These are phyloP conservation scores for Combretum micranthum DNA, from an alignment of 345 rosid genomes.

Conservation along the genomic window DNA sequence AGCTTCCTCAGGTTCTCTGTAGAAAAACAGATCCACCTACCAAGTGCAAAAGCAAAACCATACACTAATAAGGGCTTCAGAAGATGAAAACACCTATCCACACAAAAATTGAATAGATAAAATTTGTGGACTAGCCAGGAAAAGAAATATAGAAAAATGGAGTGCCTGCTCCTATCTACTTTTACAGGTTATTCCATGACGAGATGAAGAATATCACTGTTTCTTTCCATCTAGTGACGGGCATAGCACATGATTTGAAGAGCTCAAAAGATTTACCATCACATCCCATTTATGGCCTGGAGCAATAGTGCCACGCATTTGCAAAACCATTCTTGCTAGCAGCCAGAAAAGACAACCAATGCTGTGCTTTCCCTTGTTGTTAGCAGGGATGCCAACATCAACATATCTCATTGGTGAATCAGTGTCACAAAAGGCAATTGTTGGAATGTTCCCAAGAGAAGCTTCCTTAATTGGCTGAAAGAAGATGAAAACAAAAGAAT, in stretches of 20 bases:
- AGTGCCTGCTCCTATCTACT: too few species aligned
- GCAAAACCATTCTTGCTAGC: constrained; percentile 86
- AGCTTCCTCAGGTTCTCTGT: constrained; percentile 68
- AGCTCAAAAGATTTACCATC: constrained; percentile 37
- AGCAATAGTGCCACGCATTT: constrained; percentile 88
- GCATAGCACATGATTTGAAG: not conserved
- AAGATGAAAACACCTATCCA: too few species aligned
- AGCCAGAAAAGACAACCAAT: constrained; percentile 93
- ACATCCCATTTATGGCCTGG: constrained; percentile 73
- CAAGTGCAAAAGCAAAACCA: not conserved
- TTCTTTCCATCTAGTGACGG: constrained; percentile 34
- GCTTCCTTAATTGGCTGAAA: constrained; percentile 93
- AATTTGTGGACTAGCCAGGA: too few species aligned
- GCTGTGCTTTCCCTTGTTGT: constrained; percentile 92
- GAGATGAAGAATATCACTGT: too few species aligned
- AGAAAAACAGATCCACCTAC: constrained; percentile 68
- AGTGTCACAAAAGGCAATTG: constrained; percentile 90
- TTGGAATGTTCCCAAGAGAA: constrained; percentile 89
- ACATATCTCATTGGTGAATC: constrained; percentile 89
- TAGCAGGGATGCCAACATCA: constrained; percentile 89
- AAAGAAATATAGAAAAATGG: too few species aligned
- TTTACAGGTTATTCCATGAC: too few species aligned
- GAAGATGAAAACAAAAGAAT: not conserved
- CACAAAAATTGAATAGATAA: too few species aligned
- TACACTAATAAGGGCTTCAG: too few species aligned